A percentile compares a stretch with the other conserved stretches of the same genome.
phyloP scores from a whole-genome alignment of 805 yeast species.

The Jamesozyma lodderae region DNA sequence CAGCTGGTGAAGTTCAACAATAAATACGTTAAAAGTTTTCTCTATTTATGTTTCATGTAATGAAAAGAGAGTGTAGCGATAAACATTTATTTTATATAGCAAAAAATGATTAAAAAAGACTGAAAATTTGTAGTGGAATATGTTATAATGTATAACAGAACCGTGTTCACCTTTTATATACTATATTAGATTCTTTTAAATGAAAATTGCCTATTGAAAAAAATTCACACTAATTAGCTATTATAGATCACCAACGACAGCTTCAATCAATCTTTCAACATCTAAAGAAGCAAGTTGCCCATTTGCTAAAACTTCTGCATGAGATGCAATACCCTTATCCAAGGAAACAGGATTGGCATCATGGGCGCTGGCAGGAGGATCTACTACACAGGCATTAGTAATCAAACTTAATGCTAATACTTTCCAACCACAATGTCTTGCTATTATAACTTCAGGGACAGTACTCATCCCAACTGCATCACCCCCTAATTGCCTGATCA shows the following conservation, averaged over 20 bases:
- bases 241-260: conserved; percentile 40
- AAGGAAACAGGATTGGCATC: conserved; percentile 45
- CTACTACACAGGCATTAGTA: conserved; percentile 73
- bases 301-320: conserved; percentile 80
- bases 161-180: too few relatives aligned
- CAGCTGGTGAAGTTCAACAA: conserved; percentile 93
- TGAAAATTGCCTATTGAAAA: neutral
- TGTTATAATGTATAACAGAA: too few relatives aligned
- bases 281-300: conserved; percentile 77
- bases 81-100: too few relatives aligned
- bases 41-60: too few relatives aligned
- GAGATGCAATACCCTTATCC: conserved; percentile 75
- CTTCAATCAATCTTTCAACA: conserved; percentile 61
- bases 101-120: too few relatives aligned
- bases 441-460: conserved; percentile 90
- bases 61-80: too few relatives aligned
- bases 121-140: too few relatives aligned
- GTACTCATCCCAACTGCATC: conserved; percentile 98
- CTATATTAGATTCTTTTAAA: too few relatives aligned
- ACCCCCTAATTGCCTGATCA: conserved; percentile 64
- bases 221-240: neutral
- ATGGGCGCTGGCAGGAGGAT: conserved; percentile 57
- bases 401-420: conserved; percentile 81
- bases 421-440: conserved; percentile 75
- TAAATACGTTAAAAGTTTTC: conserved; percentile 26